These are phyloP conservation scores for Phytopythium oedochilum DNA, from an alignment of 352 stramenopile genomes.

Conservation along the genomic window DNA sequence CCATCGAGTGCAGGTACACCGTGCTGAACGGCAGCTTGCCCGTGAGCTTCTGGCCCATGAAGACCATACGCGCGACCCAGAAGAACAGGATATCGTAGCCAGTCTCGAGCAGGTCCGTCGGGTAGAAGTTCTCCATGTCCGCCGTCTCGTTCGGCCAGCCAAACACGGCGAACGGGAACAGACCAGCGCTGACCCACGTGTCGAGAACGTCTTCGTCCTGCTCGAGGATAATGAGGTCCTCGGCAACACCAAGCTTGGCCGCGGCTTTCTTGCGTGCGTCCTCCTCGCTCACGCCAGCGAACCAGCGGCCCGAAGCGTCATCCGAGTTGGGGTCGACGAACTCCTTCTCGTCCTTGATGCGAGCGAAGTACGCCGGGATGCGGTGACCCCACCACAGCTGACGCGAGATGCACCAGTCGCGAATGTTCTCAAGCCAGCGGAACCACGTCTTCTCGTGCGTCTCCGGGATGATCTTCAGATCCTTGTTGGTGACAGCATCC, in stretches of 20 bases:
- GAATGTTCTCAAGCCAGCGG: slow-evolving; percentile 98
- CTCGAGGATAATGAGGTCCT: slow-evolving; percentile 80
- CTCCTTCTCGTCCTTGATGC: slow-evolving; percentile 71
- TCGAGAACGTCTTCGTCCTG: slow-evolving; percentile 99
- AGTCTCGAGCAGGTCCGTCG: slow-evolving; percentile 97
- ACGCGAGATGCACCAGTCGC: slow-evolving; percentile 99
- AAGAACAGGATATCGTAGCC: slow-evolving; percentile 99
- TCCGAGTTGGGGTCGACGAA: slow-evolving; percentile 76
- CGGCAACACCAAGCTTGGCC: slow-evolving; percentile 46
- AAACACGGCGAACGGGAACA: slow-evolving; percentile 94
- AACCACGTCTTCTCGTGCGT: slow-evolving; percentile 95
- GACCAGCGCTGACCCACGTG: slow-evolving; percentile 97
- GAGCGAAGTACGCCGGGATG: slow-evolving; percentile 98
- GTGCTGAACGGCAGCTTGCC: slow-evolving; percentile 96
- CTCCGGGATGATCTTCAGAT: slow-evolving; percentile 79
- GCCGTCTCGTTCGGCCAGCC: slow-evolving; percentile 63
- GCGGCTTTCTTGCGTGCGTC: slow-evolving; percentile 89
- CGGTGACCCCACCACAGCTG: slow-evolving; percentile 99
- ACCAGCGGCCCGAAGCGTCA: slow-evolving; percentile 54
- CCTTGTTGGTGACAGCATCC: slow-evolving; percentile 73
- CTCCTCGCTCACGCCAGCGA: slow-evolving; percentile 72
- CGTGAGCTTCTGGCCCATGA: slow-evolving; percentile 96
- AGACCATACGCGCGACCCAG: slow-evolving; percentile 98
- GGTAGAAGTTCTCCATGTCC: slow-evolving; percentile 93
- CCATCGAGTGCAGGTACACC: slow-evolving; percentile 97